Percentiles rank a stretch among this genome's conserved stretches.
Evolutionary conservation across 164 flowering plant species (phyloP).

Genomic region (Umbellularia californica): DNA sequence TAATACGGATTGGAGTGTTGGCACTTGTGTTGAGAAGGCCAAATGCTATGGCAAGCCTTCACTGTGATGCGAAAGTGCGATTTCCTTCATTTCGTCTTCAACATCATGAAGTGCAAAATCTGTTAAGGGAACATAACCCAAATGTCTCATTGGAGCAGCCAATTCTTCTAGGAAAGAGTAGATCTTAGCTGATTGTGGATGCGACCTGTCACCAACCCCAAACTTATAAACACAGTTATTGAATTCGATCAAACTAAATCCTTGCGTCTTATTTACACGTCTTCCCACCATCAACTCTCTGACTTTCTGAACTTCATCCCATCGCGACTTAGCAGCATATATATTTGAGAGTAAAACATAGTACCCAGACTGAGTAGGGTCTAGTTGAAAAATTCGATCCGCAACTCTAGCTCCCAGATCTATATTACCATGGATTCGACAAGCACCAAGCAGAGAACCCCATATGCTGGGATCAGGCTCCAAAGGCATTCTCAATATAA

Average conservation of each 20-base stretch:
- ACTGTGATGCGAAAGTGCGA: slow-evolving; percentile 14
- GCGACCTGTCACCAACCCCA: slow-evolving; percentile 17
- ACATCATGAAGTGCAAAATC: slow-evolving; percentile 21
- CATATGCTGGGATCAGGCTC: slow-evolving; percentile 15
- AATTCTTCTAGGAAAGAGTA: slow-evolving; percentile 12
- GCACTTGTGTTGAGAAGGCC: slow-evolving; percentile 8
- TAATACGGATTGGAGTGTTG: slow-evolving; percentile 16
- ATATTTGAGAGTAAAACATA: slow-evolving; percentile 20
- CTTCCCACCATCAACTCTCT: slow-evolving; percentile 14
- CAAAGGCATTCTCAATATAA: slow-evolving; percentile 10
- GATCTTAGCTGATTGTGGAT: too few species aligned
- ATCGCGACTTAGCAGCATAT: slow-evolving; percentile 15
- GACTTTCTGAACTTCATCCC: slow-evolving; percentile 19
- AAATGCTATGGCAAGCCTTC: slow-evolving; percentile 20
- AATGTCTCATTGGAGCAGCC: slow-evolving; percentile 7
- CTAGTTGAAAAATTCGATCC: slow-evolving; percentile 11
- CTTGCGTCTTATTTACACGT: slow-evolving; percentile 15
- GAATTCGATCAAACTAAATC: slow-evolving; percentile 16
- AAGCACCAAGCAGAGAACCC: slow-evolving; percentile 19
- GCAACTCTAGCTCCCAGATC: slow-evolving; percentile 16
- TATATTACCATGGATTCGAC: slow-evolving; percentile 14
- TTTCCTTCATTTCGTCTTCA: slow-evolving; percentile 19
- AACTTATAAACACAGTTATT: slow-evolving; percentile 11
- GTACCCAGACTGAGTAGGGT: slow-evolving; percentile 16
- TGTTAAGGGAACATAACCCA: slow-evolving; percentile 17